These are phyloP conservation scores for Exidia glandulosa DNA, from an alignment of 768 basidiomycete genomes.

Conservation along the genomic window DNA sequence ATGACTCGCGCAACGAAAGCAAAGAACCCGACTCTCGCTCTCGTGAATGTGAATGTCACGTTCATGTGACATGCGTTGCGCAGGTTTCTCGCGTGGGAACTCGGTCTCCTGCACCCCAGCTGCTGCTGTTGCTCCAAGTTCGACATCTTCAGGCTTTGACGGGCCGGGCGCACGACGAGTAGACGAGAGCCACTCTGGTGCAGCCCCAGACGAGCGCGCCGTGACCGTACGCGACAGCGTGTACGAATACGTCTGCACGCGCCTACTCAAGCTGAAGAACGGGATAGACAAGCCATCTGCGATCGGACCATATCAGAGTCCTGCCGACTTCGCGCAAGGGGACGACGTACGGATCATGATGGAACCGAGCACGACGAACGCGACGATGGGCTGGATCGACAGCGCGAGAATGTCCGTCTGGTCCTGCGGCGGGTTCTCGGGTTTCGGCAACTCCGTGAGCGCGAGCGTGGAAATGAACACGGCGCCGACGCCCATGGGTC, in stretches of 20 bases:
- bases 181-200: not conserved
- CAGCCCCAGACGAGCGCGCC: not conserved
- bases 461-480: constrained; percentile 80
- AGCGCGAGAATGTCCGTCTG: constrained; percentile 67
- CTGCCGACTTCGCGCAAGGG: not conserved
- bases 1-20: too few species aligned
- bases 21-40: too few species aligned
- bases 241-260: not conserved
- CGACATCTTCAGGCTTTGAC: not conserved
- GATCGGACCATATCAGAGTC: not conserved
- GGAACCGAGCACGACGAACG: constrained; percentile 79
- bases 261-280: not conserved
- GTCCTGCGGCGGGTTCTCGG: constrained; percentile 46
- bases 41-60: too few species aligned
- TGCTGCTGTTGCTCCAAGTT: too few species aligned
- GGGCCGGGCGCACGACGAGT: not conserved
- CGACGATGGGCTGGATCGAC: constrained; percentile 69
- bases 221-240: not conserved
- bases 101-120: too few species aligned
- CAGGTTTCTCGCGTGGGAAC: too few species aligned
- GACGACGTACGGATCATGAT: constrained; percentile 64
- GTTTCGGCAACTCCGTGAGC: constrained; percentile 44
- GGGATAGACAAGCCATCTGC: not conserved
- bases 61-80: too few species aligned
- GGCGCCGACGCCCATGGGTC: constrained; percentile 66